Base-by-base conservation (phyloP, 2,329 filamentous ascomycete genomes). In the Neodidymelliopsis sp. region DNA sequence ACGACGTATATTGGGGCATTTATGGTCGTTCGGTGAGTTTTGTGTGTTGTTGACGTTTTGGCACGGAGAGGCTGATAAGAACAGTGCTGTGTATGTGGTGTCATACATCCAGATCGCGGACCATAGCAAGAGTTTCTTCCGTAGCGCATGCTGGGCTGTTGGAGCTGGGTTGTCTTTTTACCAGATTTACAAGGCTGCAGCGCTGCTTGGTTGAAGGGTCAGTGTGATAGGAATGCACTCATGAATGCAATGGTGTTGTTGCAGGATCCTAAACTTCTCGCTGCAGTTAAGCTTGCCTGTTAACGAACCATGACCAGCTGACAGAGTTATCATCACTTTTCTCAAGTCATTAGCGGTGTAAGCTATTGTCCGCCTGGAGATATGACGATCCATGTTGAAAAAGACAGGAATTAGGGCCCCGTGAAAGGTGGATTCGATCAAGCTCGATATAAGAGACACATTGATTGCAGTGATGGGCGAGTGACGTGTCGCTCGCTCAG, bases 121-220 rank as follows among this genome's bases (percentile, higher is more conserved):
- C 9, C 59, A 59, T 13, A 15, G 33, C 9, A 63, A 49, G 42
- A 63, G 58, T 28, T 54, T 60, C 25, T 42, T 63, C 4, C 56
- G 61, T 22, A 66, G 60, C 31, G 20, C n/a, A 2, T 25, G 59
- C 15, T 65, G 54, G 51, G 35, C 35, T 4, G n/a, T 44, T 12
- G 62, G 57, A 0, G 41, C 15, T 10, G 61, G 53, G 1, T 27
- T 65, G 38, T 46, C 54, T 5, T 19, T 36, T 5, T 63, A 46
- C 12, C 62, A 65, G 47, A 53, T 65, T 22, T 64, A 60, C 36
- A 65, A 63, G 50, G 62, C 57, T 34, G 62, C 62, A 2, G 34
- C 35, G 28, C 33, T 65, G 8, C 38, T 65, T 4, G 49, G 42
- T 25, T 52, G 18, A 28, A 22, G 15, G 18, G 5, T 19, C 18